Conservation (phyloP, 495 filamentous ascomycete species). For the Trichoderma parareesei region DNA sequence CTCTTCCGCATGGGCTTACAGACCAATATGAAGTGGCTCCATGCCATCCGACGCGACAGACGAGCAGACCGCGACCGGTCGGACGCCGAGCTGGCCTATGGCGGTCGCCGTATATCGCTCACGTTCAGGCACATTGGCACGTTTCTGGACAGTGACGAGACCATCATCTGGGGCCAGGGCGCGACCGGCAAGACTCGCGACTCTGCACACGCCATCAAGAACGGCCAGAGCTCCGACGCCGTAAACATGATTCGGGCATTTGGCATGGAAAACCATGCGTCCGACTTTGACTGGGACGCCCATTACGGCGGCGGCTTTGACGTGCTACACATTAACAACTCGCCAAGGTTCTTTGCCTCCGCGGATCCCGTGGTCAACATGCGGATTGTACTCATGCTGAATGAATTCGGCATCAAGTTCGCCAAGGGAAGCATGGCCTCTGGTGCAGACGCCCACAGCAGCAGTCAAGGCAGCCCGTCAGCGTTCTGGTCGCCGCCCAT, state of each 20-base stretch:
- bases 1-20: conserved; percentile 73
- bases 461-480: conserved; percentile 11
- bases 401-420: conserved; percentile 52
- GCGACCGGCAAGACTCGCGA: conserved; percentile 57
- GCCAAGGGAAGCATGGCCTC: conserved; percentile 37
- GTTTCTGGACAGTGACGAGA: conserved; percentile 54
- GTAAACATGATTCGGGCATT: conserved; percentile 70
- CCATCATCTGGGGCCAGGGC: conserved; percentile 85
- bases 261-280: conserved; percentile 71
- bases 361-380: conserved; percentile 47
- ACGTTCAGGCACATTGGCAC: conserved; percentile 91
- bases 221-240: conserved; percentile 56
- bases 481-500: conserved; percentile 27
- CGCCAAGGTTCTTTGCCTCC: conserved; percentile 46
- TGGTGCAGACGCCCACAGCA: conserved; percentile 22
- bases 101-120: conserved; percentile 76
- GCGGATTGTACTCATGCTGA: conserved; percentile 48
- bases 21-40: conserved; percentile 83
- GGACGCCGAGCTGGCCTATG: conserved; percentile 58
- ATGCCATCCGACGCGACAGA: conserved; percentile 84
- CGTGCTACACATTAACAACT: conserved; percentile 62
- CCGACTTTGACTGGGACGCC: conserved; percentile 67
- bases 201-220: conserved; percentile 53
- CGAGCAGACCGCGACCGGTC: conserved; percentile 56
- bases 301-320: conserved; percentile 79